Base-by-base conservation (phyloP, 1,284 basidiomycete species). In the Sporisorium reilianum region DNA sequence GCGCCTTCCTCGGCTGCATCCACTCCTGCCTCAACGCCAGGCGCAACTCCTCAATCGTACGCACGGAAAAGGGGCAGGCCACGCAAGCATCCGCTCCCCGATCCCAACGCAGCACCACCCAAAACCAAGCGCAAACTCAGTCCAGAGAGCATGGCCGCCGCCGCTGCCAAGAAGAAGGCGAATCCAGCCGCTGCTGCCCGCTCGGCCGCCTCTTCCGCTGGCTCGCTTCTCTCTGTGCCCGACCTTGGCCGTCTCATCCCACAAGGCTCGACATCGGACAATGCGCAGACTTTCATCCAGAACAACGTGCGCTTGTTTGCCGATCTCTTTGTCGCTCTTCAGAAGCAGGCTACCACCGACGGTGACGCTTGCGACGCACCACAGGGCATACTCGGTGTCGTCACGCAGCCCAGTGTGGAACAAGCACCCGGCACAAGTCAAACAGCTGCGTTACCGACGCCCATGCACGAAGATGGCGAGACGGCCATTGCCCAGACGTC, bases 211-310 rank as follows among this genome's bases (percentile, higher is more conserved):
- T 60, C 52, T 18, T 62, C n/a, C 25, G 54, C 64, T 22, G 58
- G 46, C 12, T 59, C 63, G 36, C 63, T 63, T 6, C 57, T 75
- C 20, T 71, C 73, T 8, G 63, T 75, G 6, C 67, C 67, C 23
- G 73, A 75, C 23, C 73, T 75, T 3, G 73, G 73, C 14, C 60
- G 64, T 16, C 64, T 75, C 32, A 75, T 75, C 18, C 73, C 73
- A 26, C 64, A 75, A 46, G 63, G 63, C 12, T 70, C 56, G 9
- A 48, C 67, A 0, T 70, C 73, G 8, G 67, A 71, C 16, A 59
- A 60, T n/a, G 67, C 67, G 1, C 64, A 75, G 36, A 59, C 20
- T 9, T 75, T 70, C 40, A 75, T 75, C 22, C 56, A 64, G 50
- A 71, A 66, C 53, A 66, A 75, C 25, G 54, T 75, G 10, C 55